phyloP scores from a whole-genome alignment of 768 basidiomycete species.

The Agrocybe praecox region DNA sequence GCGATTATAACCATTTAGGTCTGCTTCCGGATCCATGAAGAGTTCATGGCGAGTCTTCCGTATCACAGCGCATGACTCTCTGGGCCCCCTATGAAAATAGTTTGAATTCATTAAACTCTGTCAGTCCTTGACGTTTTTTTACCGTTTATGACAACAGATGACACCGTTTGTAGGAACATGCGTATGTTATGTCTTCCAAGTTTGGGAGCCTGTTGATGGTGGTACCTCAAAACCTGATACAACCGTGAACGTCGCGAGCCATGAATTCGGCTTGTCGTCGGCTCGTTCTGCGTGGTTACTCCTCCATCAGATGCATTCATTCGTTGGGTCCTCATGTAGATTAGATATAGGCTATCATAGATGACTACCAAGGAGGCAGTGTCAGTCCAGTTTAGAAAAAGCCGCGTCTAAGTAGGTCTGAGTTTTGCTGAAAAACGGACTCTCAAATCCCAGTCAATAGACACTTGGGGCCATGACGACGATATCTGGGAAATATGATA shows the following conservation, averaged over 20 bases:
- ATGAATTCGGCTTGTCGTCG: constrained; percentile 8
- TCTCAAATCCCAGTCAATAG: too few relatives aligned
- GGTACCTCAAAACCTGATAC: neutral
- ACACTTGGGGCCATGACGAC: neutral
- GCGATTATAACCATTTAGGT: neutral
- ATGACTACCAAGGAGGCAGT: too few relatives aligned
- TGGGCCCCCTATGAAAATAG: neutral
- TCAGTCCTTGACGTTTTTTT: neutral
- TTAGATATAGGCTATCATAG: too few relatives aligned
- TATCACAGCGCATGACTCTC: neutral
- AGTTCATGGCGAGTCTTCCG: neutral
- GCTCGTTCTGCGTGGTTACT: constrained; percentile 8
- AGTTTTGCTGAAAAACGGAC: too few relatives aligned
- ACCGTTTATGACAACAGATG: constrained; percentile 2
- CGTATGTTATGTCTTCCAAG: neutral
- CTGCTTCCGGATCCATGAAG: neutral
- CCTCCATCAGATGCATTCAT: constrained; percentile 13
- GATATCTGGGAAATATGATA: neutral
- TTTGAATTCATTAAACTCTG: neutral
- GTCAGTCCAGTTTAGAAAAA: too few relatives aligned
- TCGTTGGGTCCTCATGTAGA: too few relatives aligned
- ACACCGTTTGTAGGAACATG: neutral
- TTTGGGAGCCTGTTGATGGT: constrained; percentile 4
- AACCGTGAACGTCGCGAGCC: constrained; percentile 6
- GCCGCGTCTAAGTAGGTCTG: too few relatives aligned